Evolutionary conservation across 2,329 filamentous ascomycete species (phyloP).

Genomic region (Claviceps capensis): DNA sequence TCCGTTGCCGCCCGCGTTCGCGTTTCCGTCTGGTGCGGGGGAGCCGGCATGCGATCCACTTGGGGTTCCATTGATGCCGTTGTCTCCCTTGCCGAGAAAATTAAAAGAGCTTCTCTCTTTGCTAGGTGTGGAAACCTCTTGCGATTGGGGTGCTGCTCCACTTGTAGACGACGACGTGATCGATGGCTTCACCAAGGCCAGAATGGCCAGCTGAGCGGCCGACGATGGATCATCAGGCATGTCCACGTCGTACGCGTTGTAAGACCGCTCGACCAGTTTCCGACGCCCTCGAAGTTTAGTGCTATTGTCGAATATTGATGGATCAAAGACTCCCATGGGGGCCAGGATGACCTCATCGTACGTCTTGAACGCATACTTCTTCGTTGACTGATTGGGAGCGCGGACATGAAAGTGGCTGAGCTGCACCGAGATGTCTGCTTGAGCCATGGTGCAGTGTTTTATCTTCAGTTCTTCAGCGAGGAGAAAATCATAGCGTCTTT

Average conservation of each 20-base stretch:
- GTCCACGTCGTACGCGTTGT: conserved; percentile 85
- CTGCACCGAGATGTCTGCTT: conserved; percentile 79
- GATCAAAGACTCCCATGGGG: conserved; percentile 88
- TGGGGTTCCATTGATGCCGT: conserved; percentile 62
- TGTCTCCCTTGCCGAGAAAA: conserved; percentile 52
- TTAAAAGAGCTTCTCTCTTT: conserved; percentile 56
- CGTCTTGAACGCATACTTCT: conserved; percentile 90
- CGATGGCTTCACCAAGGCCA: conserved; percentile 46
- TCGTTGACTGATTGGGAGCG: conserved; percentile 73
- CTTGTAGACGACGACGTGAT: conserved; percentile 29
- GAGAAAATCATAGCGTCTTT: conserved; percentile 79
- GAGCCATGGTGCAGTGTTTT: conserved; percentile 82
- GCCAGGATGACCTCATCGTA: conserved; percentile 95
- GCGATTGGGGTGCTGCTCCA: conserved; percentile 25
- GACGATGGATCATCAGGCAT: conserved; percentile 79
- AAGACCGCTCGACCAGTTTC: conserved; percentile 72
- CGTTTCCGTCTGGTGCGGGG: conserved; percentile 58
- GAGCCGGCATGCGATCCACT: conserved; percentile 78
- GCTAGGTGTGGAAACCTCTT: conserved; percentile 43
- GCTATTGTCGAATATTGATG: conserved; percentile 70
- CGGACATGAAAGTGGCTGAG: conserved; percentile 83
- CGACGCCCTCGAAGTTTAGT: conserved; percentile 67
- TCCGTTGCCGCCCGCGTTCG: neutral
- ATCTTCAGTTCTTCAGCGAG: conserved; percentile 92
- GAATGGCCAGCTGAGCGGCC: conserved; percentile 60